Evolutionary conservation across 169 alveolate genomes (phyloP).

Genomic region (Plasmodium vinckei): DNA sequence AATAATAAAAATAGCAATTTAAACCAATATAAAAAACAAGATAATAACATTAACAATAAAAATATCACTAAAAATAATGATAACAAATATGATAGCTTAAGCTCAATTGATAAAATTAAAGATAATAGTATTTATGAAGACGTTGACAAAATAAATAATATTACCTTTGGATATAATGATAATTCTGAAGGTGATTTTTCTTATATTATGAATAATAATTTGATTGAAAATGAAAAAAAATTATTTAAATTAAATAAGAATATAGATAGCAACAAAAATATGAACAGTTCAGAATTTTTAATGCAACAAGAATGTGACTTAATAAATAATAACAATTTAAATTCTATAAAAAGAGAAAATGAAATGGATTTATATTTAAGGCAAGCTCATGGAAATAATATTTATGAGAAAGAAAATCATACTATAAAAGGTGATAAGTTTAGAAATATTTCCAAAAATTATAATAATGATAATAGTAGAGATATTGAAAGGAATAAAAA

Average conservation of each 20-base stretch:
- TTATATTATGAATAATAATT: constrained; percentile 53
- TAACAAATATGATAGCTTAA: not conserved
- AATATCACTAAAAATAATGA: not conserved
- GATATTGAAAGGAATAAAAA: not conserved
- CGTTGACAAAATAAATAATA: constrained; percentile 60
- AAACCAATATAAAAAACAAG: not conserved
- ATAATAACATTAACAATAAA: not conserved
- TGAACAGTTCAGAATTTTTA: constrained; percentile 21
- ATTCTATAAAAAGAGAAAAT: constrained; percentile 19
- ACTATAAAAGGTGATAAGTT: not conserved
- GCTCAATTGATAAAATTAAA: constrained; percentile 6
- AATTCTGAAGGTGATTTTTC: constrained; percentile 53
- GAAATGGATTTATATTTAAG: constrained; percentile 5
- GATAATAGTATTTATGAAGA: constrained; percentile 59
- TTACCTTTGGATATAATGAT: constrained; percentile 55
- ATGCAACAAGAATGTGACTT: constrained; percentile 5
- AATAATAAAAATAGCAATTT: not conserved
- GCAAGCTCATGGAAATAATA: not conserved
- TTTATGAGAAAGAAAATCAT: not conserved
- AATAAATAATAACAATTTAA: not conserved
- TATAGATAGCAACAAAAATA: constrained; percentile 4
- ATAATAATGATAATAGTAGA: not conserved
- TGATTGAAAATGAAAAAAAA: constrained; percentile 75
- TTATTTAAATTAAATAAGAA: constrained; percentile 51
- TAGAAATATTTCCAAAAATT: not conserved